Evolutionary conservation across 306 rosid species (phyloP), one percentile per base, ranked within the genome.

Genomic region (Purshia tridentata): DNA sequence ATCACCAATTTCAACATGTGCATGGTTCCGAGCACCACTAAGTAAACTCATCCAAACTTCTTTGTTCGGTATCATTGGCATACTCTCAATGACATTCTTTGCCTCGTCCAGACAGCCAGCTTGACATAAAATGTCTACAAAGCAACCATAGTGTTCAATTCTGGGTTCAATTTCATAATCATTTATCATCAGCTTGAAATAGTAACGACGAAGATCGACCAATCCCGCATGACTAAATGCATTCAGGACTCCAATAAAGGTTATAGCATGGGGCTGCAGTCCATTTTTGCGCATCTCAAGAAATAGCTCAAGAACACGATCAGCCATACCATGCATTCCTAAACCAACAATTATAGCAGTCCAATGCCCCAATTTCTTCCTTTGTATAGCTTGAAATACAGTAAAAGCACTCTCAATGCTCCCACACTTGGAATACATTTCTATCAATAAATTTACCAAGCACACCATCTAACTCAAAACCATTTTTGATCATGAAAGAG

Each of bases 221-320:
- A 85, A 67, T 41, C 94, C 94, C 19, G 80, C 82, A 69, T 86
- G 91, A 75, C 88, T 84, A 64, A 88, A 89, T 11, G 91, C 91
- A 83, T 84, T 84, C 65, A 86, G 77, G 72, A 89, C 74, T 41
- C 91, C 91, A 14, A 89, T 58, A 70, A 85, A 87, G 67, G 91
- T 81, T 72, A 86, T 77, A 72, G 81, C 84, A 78, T 83, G 69
- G 16, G 88, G 88, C 79, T 76, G 80, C 81, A 83, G 63, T 46
- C 87, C 83, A 76, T 23, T 69, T 47, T 73, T 72, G 44, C 66
- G 39, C 92, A 89, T 87, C 70, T 79, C 83, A 15, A 4, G 58
- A 77, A 87, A 83, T 46, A 81, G 69, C 73, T 85, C 78, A 51
- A 83, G 86, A 80, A 89, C 86, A 42, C 51, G 67, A 40, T 80